Evolutionary conservation across 805 yeast genomes (phyloP), one percentile per base, ranked within the genome.

Genomic region (Hemisphaericaspora nanyangensis): DNA sequence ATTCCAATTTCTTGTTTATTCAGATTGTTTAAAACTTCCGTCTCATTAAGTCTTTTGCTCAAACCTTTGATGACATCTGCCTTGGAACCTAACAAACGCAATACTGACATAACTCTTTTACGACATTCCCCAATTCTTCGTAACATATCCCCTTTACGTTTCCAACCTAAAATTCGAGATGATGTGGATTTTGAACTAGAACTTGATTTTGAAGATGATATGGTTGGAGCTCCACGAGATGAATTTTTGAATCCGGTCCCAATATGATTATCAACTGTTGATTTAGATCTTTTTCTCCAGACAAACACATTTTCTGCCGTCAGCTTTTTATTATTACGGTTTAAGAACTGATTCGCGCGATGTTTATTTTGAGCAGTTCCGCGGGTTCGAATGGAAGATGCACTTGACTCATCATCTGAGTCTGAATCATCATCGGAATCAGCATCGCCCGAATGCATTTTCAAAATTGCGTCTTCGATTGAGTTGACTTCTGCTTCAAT

Each of bases 21-120:
- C 46, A 82, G 73, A 37, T 91, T 88, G 0, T 87, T 84, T 6
- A 42, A 30, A 76, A 79, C 43, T 79, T 85, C 87, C 85, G 84
- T 45, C 30, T 56, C 62, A 33, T 47, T 87, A 56, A 93, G 88
- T 43, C 97, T 69, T 57, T 93, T 93, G 34, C 95, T 83, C 56
- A 93, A 89, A 0, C 96, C 97, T 55, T 86, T 87, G 49, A 93
- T 87, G n/a, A 93, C 99, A 62, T 93, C 99, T 0, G 97, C 98
- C 63, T 93, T 93, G 36, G 88, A 82, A 2, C 96, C 95, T 39
- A 93, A 61, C 34, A 93, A 70, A 38, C 98, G 67, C 45, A 88
- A 67, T 19, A 93, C 74, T 13, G 93, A 80, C 98, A 91, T 91
- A 1, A 93, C 97, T 30, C 95, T 70, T 56, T 89, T 89, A 44